Conservation (phyloP, 1,284 basidiomycete genomes). For the Chalciporus piperatoides region DNA sequence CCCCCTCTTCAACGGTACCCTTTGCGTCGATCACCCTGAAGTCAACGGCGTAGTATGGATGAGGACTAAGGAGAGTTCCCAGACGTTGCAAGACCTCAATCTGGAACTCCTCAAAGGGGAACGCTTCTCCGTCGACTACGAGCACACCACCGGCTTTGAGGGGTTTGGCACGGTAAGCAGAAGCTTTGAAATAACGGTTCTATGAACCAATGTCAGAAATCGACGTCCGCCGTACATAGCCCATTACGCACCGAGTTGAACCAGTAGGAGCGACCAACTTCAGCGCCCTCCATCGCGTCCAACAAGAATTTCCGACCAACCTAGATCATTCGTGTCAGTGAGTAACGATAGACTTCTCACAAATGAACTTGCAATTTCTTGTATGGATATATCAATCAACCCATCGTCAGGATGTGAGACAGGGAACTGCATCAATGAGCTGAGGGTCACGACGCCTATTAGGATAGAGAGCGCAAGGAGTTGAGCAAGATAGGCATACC, state of each 20-base stretch:
- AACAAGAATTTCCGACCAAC: constrained; percentile 51
- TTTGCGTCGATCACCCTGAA: constrained; percentile 36
- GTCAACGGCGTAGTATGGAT: constrained; percentile 61
- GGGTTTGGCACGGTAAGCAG: constrained; percentile 74
- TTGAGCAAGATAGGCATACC: constrained; percentile 37
- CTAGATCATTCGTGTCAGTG: constrained; percentile 33
- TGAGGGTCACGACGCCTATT: constrained; percentile 20
- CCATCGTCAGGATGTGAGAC: constrained; percentile 78
- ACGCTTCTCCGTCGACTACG: constrained; percentile 81
- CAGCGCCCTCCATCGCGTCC: constrained; percentile 61
- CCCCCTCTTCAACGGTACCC: constrained; percentile 15
- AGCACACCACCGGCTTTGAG: constrained; percentile 51
- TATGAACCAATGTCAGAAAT: constrained; percentile 29
- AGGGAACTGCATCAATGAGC: constrained; percentile 86
- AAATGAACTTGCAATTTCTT: constrained; percentile 51
- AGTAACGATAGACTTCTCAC: neutral
- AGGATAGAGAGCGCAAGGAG: neutral
- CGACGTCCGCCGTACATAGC: neutral
- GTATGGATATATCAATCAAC: constrained; percentile 72
- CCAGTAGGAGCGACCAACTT: constrained; percentile 70
- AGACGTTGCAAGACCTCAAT: constrained; percentile 77
- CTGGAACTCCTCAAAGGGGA: constrained; percentile 77
- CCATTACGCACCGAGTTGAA: constrained; percentile 42
- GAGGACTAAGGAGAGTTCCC: constrained; percentile 67
- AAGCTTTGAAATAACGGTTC: constrained; percentile 78